These are phyloP conservation scores for Xylogone sp. DNA, from an alignment of 2,329 filamentous ascomycete species.

Conservation along the genomic window DNA sequence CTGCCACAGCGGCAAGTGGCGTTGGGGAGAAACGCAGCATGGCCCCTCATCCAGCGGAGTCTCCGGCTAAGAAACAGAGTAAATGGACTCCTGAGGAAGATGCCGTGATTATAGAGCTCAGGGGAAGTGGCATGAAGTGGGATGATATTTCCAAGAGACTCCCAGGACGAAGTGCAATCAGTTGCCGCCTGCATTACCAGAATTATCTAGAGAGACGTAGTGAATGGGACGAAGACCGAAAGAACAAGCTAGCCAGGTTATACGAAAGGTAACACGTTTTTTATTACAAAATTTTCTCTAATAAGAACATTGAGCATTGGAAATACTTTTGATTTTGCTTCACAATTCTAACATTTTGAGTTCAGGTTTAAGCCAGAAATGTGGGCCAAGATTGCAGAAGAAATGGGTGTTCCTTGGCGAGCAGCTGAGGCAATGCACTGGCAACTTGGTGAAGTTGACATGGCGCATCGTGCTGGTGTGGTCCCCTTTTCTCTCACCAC, in stretches of 20 bases:
- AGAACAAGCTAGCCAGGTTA: constrained; percentile 90
- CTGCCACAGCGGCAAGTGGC: constrained; percentile 17
- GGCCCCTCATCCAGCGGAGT: constrained; percentile 53
- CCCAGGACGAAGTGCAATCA: constrained; percentile 88
- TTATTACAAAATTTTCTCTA: not conserved
- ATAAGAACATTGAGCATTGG: not conserved
- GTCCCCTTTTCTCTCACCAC: constrained; percentile 74
- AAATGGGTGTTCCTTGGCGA: constrained; percentile 93
- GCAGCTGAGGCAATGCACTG: constrained; percentile 98
- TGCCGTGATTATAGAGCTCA: constrained; percentile 85
- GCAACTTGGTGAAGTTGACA: constrained; percentile 90
- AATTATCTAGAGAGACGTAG: constrained; percentile 92
- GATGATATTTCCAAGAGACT: constrained; percentile 93
- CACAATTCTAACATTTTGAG: constrained; percentile 10
- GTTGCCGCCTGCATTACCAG: constrained; percentile 91
- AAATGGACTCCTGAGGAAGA: constrained; percentile 97
- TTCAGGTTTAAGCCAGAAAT: constrained; percentile 92
- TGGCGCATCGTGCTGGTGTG: constrained; percentile 88
- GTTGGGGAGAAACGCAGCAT: constrained; percentile 45
- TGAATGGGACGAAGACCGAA: constrained; percentile 96
- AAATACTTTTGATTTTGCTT: not conserved
- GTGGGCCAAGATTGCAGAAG: constrained; percentile 94
- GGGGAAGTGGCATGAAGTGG: constrained; percentile 95
- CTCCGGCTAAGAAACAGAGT: constrained; percentile 87
- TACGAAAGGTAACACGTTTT: constrained; percentile 76